These are phyloP conservation scores for Termitomyces sp. DNA, from an alignment of 768 basidiomycete genomes.

Conservation along the genomic window DNA sequence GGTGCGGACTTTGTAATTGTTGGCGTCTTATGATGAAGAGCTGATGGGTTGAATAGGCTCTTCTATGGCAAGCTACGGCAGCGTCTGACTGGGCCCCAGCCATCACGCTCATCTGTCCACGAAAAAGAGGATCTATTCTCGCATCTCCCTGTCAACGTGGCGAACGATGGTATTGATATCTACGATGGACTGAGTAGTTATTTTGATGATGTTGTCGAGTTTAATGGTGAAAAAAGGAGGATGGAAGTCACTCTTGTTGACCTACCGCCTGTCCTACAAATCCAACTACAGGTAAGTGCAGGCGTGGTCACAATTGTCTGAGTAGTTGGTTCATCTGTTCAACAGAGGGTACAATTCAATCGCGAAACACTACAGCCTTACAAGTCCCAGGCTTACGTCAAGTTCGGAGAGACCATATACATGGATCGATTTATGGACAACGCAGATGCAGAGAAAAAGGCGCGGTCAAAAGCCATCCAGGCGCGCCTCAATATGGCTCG, in stretches of 20 bases:
- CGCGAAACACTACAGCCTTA: conserved; percentile 86
- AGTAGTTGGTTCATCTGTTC: neutral
- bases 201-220: conserved; percentile 86
- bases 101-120: conserved; percentile 55
- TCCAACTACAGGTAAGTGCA: conserved; percentile 80
- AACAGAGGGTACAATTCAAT: conserved; percentile 90
- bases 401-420: conserved; percentile 80
- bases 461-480: conserved; percentile 67
- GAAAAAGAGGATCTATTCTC: conserved; percentile 93
- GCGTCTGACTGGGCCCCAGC: conserved; percentile 36
- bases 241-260: conserved; percentile 88
- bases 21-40: neutral
- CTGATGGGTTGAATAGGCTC: conserved; percentile 26
- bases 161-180: conserved; percentile 84
- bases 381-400: conserved; percentile 95
- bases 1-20: conserved; percentile 36
- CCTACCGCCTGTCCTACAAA: conserved; percentile 86
- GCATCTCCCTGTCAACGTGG: conserved; percentile 90
- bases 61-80: conserved; percentile 89
- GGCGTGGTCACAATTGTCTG: conserved; percentile 13
- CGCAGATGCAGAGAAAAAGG: conserved; percentile 67
- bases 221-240: conserved; percentile 80
- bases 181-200: conserved; percentile 93
- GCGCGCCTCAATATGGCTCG: conserved; percentile 58
- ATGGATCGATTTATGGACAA: conserved; percentile 91